Conservation (phyloP, 371 early-diverging fungal genomes). For the Rhizopus stolonifer region DNA sequence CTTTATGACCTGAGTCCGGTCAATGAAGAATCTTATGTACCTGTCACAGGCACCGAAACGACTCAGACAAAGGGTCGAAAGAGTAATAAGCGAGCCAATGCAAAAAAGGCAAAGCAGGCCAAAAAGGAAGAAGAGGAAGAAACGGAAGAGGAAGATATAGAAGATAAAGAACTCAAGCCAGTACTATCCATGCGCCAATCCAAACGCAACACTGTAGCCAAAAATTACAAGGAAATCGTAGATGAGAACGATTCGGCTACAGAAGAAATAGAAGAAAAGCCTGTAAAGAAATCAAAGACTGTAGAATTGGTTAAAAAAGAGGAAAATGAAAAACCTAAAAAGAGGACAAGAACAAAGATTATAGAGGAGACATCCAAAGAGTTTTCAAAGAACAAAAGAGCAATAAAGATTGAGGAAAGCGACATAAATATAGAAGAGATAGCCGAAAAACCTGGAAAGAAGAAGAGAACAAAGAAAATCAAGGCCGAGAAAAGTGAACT, state of each 20-base stretch:
- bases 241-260: neutral
- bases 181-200: no score
- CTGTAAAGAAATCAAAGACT: neutral
- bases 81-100: slow-evolving; percentile 1
- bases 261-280: neutral
- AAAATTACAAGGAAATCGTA: no score
- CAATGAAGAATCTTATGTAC: slow-evolving; percentile 31
- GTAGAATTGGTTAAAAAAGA: no score
- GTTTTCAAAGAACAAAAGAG: neutral
- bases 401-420: neutral
- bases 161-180: neutral
- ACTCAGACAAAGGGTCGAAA: slow-evolving; percentile 27
- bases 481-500: no score
- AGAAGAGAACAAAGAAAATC: no score
- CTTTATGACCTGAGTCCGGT: slow-evolving; percentile 36
- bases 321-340: no score
- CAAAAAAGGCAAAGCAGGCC: neutral
- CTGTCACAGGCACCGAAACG: slow-evolving; percentile 15
- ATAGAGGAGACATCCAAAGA: no score
- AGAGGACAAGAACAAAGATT: no score
- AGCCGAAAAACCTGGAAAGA: no score
- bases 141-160: neutral
- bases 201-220: no score
- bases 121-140: slow-evolving; percentile 7
- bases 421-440: neutral